Conservation (phyloP, 345 rosid genomes). For the Gossypium raimondii region DNA sequence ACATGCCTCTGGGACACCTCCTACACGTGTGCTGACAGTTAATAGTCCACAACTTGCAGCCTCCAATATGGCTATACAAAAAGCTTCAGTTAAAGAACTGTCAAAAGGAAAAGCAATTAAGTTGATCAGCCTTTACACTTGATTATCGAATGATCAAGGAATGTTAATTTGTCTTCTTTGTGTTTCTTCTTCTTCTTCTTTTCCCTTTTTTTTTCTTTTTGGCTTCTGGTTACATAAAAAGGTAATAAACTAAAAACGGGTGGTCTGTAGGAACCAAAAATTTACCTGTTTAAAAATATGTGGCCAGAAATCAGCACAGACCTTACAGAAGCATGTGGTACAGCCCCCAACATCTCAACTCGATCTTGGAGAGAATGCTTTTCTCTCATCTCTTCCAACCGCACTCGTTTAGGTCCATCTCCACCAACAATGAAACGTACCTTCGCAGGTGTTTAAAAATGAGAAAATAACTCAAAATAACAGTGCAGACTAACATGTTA, state of each 20-base stretch:
- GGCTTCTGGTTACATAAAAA: neutral
- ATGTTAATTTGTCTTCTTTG: neutral
- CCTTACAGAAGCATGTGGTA: conserved; percentile 78
- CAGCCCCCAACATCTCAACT: conserved; percentile 93
- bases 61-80: conserved; percentile 96
- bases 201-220: neutral
- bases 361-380: conserved; percentile 91
- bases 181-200: neutral
- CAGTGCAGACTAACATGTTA: neutral
- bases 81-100: conserved; percentile 98
- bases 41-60: conserved; percentile 97
- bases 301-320: conserved; percentile 83
- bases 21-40: conserved; percentile 92
- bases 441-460: conserved; percentile 33
- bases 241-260: neutral
- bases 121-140: neutral
- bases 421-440: conserved; percentile 91
- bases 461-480: conserved; percentile 7
- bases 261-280: neutral
- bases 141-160: conserved; percentile 7
- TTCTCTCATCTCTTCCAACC: conserved; percentile 96
- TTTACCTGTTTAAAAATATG: conserved; percentile 82
- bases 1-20: conserved; percentile 96
- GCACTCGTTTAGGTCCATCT: conserved; percentile 89
- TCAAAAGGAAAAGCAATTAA: conserved; percentile 12